Percentiles rank a stretch among this genome's conserved stretches.
Evolutionary conservation across 2,329 filamentous ascomycete genomes (phyloP).

Genomic region (Cladosporium sp.): DNA sequence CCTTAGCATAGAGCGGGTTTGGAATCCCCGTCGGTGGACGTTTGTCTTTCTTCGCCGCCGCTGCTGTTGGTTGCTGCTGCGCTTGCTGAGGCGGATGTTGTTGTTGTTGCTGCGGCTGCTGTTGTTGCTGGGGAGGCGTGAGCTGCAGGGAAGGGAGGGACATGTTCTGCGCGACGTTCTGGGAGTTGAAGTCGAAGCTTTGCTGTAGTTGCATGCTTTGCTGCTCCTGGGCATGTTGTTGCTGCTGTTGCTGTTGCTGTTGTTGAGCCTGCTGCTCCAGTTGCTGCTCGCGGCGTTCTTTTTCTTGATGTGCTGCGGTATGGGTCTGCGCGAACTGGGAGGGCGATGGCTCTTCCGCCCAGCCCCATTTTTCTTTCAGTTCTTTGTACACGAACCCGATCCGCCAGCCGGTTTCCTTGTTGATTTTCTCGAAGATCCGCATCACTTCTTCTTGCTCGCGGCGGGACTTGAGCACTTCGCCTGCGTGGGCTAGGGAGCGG

Average conservation of each 20-base stretch:
- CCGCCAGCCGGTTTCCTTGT: constrained; percentile 73
- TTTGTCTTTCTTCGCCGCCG: constrained; percentile 16
- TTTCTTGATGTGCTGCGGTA: constrained; percentile 21
- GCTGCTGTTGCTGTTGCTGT: constrained; percentile 24
- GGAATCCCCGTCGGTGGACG: constrained; percentile 50
- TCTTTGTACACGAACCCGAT: constrained; percentile 68
- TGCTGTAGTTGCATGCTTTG: constrained; percentile 22
- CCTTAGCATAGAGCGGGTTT: constrained; percentile 67
- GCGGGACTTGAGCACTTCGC: constrained; percentile 63
- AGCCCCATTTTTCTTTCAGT: constrained; percentile 74
- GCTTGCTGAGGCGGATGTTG: too few relatives aligned
- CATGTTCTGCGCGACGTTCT: constrained; percentile 9
- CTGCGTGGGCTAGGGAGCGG: constrained; percentile 73
- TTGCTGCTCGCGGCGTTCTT: constrained; percentile 22
- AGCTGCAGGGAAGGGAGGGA: constrained; percentile 10
- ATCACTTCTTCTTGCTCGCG: constrained; percentile 79
- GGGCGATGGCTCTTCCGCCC: constrained; percentile 48
- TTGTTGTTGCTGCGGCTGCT: constrained; percentile 20
- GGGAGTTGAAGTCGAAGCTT: constrained; percentile 21
- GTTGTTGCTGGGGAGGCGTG: constrained; percentile 20
- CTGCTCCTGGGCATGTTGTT: too few relatives aligned
- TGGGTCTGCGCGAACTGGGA: constrained; percentile 37
- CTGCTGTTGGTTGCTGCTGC: constrained; percentile 16
- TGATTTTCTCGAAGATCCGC: constrained; percentile 69
- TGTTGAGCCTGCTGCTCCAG: constrained; percentile 19